These are phyloP conservation scores for Rhexocercosporidium sp. DNA, from an alignment of 2,329 filamentous ascomycete genomes.

Conservation along the genomic window DNA sequence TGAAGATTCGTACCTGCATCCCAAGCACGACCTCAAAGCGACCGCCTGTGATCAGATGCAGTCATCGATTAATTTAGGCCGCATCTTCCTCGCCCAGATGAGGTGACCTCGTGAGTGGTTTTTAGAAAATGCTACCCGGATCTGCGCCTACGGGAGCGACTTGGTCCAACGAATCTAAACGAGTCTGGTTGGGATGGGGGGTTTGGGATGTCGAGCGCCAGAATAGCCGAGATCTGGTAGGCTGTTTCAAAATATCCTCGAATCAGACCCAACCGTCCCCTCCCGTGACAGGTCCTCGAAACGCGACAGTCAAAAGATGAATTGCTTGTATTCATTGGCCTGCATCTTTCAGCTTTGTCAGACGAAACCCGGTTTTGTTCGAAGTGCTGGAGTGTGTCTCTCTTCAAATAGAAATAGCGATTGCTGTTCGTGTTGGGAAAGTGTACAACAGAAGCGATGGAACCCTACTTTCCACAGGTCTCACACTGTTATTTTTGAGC, in stretches of 20 bases:
- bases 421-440: not conserved
- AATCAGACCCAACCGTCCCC: conserved; percentile 19
- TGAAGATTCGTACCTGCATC: not conserved
- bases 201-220: conserved; percentile 11
- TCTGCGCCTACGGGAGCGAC: conserved; percentile 9
- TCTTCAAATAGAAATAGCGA: no score
- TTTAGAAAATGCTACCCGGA: not conserved
- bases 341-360: not conserved
- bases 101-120: not conserved
- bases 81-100: not conserved
- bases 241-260: conserved; percentile 22
- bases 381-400: no score
- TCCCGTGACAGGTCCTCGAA: conserved; percentile 20
- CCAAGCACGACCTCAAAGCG: not conserved
- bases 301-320: conserved; percentile 7
- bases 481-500: not conserved
- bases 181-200: not conserved
- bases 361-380: not conserved
- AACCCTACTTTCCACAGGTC: not conserved
- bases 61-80: conserved; percentile 9
- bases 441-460: not conserved
- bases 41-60: not conserved
- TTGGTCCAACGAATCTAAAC: not conserved
- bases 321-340: not conserved
- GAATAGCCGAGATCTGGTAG: conserved; percentile 6